Evolutionary conservation across 2,329 filamentous ascomycete genomes (phyloP).

Genomic region (Ceratocystiopsis brevicomis): DNA sequence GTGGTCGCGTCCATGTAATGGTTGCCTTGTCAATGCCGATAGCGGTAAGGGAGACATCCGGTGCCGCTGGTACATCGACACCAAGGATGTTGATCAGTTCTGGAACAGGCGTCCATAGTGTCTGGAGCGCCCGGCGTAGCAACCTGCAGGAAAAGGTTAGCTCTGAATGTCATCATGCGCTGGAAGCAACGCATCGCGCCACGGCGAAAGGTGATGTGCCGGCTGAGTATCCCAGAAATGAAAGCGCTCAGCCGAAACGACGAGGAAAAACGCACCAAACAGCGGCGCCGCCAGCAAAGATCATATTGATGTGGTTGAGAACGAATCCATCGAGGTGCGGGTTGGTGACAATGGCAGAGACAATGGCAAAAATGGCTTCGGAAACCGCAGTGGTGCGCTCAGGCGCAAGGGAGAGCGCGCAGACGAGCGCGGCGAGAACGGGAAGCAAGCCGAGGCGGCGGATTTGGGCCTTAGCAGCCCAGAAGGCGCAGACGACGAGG

Average conservation of each 20-base stretch:
- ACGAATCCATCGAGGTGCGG: constrained; percentile 28
- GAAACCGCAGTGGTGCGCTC: constrained; percentile 20
- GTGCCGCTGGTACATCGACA: constrained; percentile 79
- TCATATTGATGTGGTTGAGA: constrained; percentile 33
- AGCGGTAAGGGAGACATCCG: constrained; percentile 75
- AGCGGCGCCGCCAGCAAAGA: constrained; percentile 32
- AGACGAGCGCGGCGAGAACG: constrained; percentile 20
- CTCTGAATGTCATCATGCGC: too few relatives aligned
- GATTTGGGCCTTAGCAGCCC: constrained; percentile 25
- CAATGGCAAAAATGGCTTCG: constrained; percentile 17
- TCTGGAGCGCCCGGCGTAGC: constrained; percentile 68
- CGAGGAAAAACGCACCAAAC: constrained; percentile 23
- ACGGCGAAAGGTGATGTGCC: too few relatives aligned
- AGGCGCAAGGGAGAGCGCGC: constrained; percentile 24
- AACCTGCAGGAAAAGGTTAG: constrained; percentile 35
- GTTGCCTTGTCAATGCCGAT: constrained; percentile 77
- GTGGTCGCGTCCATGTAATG: constrained; percentile 73
- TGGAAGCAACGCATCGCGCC: constrained; percentile 3
- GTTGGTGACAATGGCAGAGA: constrained; percentile 18
- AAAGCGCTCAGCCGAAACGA: not conserved
- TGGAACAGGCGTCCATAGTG: constrained; percentile 76
- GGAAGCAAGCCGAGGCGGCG: constrained; percentile 23
- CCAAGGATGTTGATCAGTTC: constrained; percentile 81
- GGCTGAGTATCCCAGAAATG: too few relatives aligned
- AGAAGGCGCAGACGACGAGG: constrained; percentile 24